A percentile compares a stretch with the other conserved stretches of the same genome.
Conservation (phyloP, 768 basidiomycete genomes). For the Hysterangium stoloniferum region DNA sequence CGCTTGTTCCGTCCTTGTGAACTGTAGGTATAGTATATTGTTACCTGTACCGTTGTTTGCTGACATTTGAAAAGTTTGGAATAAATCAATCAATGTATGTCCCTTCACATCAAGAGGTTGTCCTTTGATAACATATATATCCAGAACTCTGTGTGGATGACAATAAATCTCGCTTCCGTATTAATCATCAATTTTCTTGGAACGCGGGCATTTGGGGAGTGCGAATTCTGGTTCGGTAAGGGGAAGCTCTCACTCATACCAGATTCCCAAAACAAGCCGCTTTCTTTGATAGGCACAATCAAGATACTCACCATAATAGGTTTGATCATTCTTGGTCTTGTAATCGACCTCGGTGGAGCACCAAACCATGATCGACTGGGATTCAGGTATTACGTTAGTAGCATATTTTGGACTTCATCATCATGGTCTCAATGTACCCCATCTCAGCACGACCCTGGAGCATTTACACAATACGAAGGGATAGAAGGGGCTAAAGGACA, state of each 20-base stretch:
- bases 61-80: background rate
- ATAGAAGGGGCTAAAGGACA: constrained; percentile 38
- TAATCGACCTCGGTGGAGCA: constrained; percentile 51
- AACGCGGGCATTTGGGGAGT: constrained; percentile 35
- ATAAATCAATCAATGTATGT: background rate
- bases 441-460: constrained; percentile 44
- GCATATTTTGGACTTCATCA: constrained; percentile 9
- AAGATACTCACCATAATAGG: constrained; percentile 43
- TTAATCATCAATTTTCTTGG: constrained; percentile 38
- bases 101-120: background rate
- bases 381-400: constrained; percentile 20
- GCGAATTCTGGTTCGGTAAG: constrained; percentile 40
- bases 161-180: constrained; percentile 43
- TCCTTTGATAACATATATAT: constrained; percentile 7
- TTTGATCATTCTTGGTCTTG: constrained; percentile 35
- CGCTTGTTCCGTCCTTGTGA: constrained; percentile 27
- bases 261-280: background rate
- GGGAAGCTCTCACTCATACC: constrained; percentile 15
- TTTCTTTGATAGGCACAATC: constrained; percentile 31
- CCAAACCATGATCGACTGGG: constrained; percentile 47
- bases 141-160: constrained; percentile 29
- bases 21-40: constrained; percentile 14
- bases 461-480: constrained; percentile 38
- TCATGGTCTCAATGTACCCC: constrained; percentile 22
- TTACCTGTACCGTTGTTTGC: too few species aligned